Conservation (phyloP, 805 yeast genomes). For the Candida sakaeoensis region DNA sequence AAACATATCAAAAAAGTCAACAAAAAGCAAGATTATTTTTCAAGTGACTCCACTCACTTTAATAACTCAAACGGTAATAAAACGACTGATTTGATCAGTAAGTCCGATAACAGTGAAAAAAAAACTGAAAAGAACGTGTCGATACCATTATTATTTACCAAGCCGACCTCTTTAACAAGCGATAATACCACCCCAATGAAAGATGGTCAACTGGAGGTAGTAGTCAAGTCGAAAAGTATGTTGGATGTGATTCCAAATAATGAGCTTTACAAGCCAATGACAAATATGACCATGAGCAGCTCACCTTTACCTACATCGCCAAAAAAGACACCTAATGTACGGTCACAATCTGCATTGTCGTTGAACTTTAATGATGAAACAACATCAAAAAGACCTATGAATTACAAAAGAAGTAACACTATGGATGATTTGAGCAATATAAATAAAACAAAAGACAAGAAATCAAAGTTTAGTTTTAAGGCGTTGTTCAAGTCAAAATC, state of each 20-base stretch:
- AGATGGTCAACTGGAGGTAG: neutral
- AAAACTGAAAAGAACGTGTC: slow-evolving; percentile 7
- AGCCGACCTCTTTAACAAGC: slow-evolving; percentile 5
- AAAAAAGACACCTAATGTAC: slow-evolving; percentile 16
- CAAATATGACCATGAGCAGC: slow-evolving; percentile 1
- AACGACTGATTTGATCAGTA: neutral
- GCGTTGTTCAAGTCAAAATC: slow-evolving; percentile 36
- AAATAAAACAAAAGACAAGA: slow-evolving; percentile 10
- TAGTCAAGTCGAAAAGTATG: slow-evolving; percentile 8
- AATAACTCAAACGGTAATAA: neutral
- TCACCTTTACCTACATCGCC: slow-evolving; percentile 6
- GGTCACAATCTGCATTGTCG: slow-evolving; percentile 21
- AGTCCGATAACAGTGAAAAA: neutral
- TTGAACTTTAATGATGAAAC: slow-evolving; percentile 9
- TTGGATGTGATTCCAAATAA: slow-evolving; percentile 3
- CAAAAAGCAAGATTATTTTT: neutral
- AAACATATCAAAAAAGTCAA: neutral
- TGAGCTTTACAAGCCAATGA: slow-evolving; percentile 1
- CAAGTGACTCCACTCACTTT: neutral
- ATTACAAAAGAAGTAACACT: slow-evolving; percentile 17
- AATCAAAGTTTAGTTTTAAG: slow-evolving; percentile 36
- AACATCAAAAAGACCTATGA: neutral
- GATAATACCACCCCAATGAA: neutral
- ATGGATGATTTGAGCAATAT: slow-evolving; percentile 15
- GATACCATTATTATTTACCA: slow-evolving; percentile 6